These are phyloP conservation scores for Thermothelomyces thermophilus DNA, from an alignment of 2,329 filamentous ascomycete species.

Conservation along the genomic window DNA sequence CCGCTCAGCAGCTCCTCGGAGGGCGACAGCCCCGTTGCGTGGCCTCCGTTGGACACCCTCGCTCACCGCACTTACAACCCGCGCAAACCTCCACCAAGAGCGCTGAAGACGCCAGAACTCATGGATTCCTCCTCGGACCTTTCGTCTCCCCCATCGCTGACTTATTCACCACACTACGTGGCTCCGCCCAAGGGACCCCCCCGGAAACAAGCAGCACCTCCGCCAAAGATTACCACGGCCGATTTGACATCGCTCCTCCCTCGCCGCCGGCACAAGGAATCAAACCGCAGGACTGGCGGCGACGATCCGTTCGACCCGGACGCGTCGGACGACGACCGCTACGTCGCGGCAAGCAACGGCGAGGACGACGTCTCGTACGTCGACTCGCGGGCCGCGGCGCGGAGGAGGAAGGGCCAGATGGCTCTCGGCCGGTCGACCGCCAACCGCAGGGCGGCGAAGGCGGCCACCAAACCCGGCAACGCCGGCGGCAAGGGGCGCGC, in stretches of 20 bases:
- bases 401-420: constrained; percentile 32
- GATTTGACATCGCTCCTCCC: constrained; percentile 49
- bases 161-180: constrained; percentile 55
- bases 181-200: constrained; percentile 25
- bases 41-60: constrained; percentile 48
- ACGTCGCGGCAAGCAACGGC: constrained; percentile 37
- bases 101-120: constrained; percentile 33
- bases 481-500: constrained; percentile 12
- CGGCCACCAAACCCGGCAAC: constrained; percentile 14
- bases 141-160: constrained; percentile 60
- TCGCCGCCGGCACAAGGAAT: constrained; percentile 39
- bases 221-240: constrained; percentile 45
- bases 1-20: constrained; percentile 44
- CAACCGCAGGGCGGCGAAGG: constrained; percentile 27
- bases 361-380: constrained; percentile 51
- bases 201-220: constrained; percentile 31
- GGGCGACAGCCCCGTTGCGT: constrained; percentile 38
- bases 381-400: constrained; percentile 23
- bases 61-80: constrained; percentile 38
- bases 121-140: constrained; percentile 44
- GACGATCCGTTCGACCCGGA: constrained; percentile 36
- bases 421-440: constrained; percentile 17
- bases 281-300: constrained; percentile 26
- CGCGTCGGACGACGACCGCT: constrained; percentile 41
- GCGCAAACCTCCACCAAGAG: constrained; percentile 23